A percentile compares a stretch with the other conserved stretches of the same genome.
Conservation (phyloP, 495 filamentous ascomycete genomes). For the Venustampulla echinocandica region DNA sequence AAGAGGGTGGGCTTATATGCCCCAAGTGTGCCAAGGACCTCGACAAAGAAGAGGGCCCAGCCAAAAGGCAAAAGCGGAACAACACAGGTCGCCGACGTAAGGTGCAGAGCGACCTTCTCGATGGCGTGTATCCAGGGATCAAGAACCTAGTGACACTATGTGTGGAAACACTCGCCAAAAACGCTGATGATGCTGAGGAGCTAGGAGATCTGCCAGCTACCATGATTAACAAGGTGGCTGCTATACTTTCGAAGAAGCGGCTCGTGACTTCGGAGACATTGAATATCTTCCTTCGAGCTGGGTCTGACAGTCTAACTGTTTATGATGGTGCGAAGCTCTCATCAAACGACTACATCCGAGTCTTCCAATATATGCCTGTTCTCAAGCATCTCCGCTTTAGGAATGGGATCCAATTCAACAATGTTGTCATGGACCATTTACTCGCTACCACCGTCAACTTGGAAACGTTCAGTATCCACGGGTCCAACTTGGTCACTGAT, state of each 20-base stretch:
- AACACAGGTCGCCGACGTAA: slow-evolving; percentile 52
- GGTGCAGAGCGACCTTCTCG: slow-evolving; percentile 67
- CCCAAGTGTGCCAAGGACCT: slow-evolving; percentile 74
- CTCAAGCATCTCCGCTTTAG: slow-evolving; percentile 61
- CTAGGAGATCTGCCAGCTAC: slow-evolving; percentile 66
- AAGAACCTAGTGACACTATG: slow-evolving; percentile 69
- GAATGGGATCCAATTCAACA: slow-evolving; percentile 82
- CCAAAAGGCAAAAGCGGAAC: slow-evolving; percentile 46
- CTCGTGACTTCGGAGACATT: slow-evolving; percentile 62
- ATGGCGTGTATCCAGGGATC: slow-evolving; percentile 65
- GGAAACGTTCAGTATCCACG: slow-evolving; percentile 55
- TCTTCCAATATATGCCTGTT: slow-evolving; percentile 65
- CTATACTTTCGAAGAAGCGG: slow-evolving; percentile 72
- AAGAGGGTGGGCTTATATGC: slow-evolving; percentile 77
- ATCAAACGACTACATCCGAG: slow-evolving; percentile 65
- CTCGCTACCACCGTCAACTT: slow-evolving; percentile 57
- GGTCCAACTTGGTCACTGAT: slow-evolving; percentile 71
- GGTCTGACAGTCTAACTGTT: slow-evolving; percentile 56
- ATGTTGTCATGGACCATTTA: slow-evolving; percentile 70
- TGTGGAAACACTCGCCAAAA: slow-evolving; percentile 74
- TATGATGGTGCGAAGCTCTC: slow-evolving; percentile 73
- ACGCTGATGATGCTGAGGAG: slow-evolving; percentile 73
- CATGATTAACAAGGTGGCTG: slow-evolving; percentile 64
- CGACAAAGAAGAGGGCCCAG: slow-evolving; percentile 50
- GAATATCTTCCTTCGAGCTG: slow-evolving; percentile 66